Percentiles rank a stretch among this genome's conserved stretches.
Evolutionary conservation across 164 flowering plant genomes (phyloP).

Genomic region (Vitis vinifera): ASM3070453v1 NC_081815.1:1353001-1353500

Average conservation of each 20-base stretch:
- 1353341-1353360: constrained; percentile 86
- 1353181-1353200: constrained; percentile 92
- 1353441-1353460: constrained; percentile 41
- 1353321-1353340: constrained; percentile 64
- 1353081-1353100: constrained; percentile 13
- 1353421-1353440: constrained; percentile 81
- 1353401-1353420: constrained; percentile 91
- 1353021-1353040: constrained; percentile 87
- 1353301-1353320: constrained; percentile 90
- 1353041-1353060: constrained; percentile 94
- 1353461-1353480: no score
- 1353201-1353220: constrained; percentile 93
- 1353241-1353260: constrained; percentile 86
- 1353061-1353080: constrained; percentile 96
- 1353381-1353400: constrained; percentile 92
- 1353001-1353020: constrained; percentile 91
- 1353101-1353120: not conserved
- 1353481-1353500: no score
- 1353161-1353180: constrained; percentile 67
- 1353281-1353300: constrained; percentile 91
- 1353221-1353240: constrained; percentile 92
- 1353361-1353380: constrained; percentile 92
- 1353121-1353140: no score
- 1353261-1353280: constrained; percentile 75
- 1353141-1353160: not conserved